Conservation (phyloP, 2,329 filamentous ascomycete species). For the Pseudophaeomoniella oleicola region DNA sequence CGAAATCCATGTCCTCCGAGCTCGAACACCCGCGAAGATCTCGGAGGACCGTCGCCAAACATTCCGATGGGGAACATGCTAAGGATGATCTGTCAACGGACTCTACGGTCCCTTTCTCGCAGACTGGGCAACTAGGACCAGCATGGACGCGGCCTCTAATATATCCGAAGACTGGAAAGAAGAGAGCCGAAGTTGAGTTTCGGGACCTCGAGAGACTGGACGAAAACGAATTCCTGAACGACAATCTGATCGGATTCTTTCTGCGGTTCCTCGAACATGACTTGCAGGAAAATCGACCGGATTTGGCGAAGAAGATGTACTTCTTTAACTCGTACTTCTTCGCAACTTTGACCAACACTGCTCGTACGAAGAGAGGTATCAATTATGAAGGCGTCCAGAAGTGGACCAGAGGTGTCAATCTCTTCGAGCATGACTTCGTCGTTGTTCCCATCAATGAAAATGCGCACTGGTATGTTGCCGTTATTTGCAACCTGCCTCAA, state of each 20-base stretch:
- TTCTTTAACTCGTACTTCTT: constrained; percentile 89
- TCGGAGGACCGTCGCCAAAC: not conserved
- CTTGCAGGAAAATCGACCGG: constrained; percentile 39
- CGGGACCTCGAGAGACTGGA: constrained; percentile 53
- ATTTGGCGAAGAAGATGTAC: constrained; percentile 53
- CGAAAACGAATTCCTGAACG: constrained; percentile 77
- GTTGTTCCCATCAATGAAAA: constrained; percentile 83
- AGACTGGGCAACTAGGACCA: constrained; percentile 8
- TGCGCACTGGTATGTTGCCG: constrained; percentile 84
- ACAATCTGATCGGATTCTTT: constrained; percentile 84
- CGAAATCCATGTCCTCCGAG: not conserved
- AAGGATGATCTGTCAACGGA: not conserved
- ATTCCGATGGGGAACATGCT: not conserved
- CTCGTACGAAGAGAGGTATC: constrained; percentile 41
- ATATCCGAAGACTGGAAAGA: constrained; percentile 30
- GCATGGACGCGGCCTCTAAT: constrained; percentile 22
- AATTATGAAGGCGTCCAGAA: constrained; percentile 74
- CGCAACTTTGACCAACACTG: constrained; percentile 51
- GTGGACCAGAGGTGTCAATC: constrained; percentile 76
- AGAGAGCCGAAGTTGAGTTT: constrained; percentile 28
- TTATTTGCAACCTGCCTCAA: constrained; percentile 75
- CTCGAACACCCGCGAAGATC: not conserved
- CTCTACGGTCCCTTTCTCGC: constrained; percentile 5
- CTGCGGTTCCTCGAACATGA: constrained; percentile 56
- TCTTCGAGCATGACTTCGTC: constrained; percentile 78